Base-by-base conservation (phyloP, 1,139 yeast genomes). In the Taiozyma sp. region DNA sequence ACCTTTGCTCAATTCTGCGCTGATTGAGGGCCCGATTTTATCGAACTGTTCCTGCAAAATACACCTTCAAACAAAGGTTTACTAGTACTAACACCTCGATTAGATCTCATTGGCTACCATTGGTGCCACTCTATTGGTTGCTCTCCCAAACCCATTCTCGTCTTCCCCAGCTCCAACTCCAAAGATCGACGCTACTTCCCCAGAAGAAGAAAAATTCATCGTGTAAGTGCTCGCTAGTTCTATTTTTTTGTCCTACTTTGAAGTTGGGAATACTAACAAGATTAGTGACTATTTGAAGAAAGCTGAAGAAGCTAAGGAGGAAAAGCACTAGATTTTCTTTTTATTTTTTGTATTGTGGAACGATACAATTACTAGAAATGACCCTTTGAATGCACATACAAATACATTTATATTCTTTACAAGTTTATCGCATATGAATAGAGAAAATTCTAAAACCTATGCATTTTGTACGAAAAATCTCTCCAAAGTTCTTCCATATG, bases 161-260 rank as follows among this genome's bases (percentile, higher is more conserved):
- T 68, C 80, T 21, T 64, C 80, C 57, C 77, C 80, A 57, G 80
- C 85, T 56, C 72, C 75, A 55, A 75, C 75, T 62, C 89, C 93
- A 55, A 75, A 85, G 51, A 79, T 89, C 69, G 79, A 81, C 60
- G 96, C 97, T 57, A 70, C 82, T 53, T 80, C 90, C 53, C 81
- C 90, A 61, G 97, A 89, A 63, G 98, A 91, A 75, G 96, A 88
- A 70, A 84, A 85, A 71, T 91, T 85, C 74, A 78, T 84, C 28
- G 50, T 50, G 52, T 50, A 39, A 42, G 52, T 50, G 19, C 3
- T 16, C 28, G 19, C 14, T 40, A 29, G 32, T 9, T 16, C 34
- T 37, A 11, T 3, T 28, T 9, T 13, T 21, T 13, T 13, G 19
- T 19, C 2, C 19, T 19, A 19, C 19, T 2, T 19, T 19, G 19